Evolutionary conservation across 495 filamentous ascomycete species (phyloP).

Genomic region (Xanthoparmelia taractica): DNA sequence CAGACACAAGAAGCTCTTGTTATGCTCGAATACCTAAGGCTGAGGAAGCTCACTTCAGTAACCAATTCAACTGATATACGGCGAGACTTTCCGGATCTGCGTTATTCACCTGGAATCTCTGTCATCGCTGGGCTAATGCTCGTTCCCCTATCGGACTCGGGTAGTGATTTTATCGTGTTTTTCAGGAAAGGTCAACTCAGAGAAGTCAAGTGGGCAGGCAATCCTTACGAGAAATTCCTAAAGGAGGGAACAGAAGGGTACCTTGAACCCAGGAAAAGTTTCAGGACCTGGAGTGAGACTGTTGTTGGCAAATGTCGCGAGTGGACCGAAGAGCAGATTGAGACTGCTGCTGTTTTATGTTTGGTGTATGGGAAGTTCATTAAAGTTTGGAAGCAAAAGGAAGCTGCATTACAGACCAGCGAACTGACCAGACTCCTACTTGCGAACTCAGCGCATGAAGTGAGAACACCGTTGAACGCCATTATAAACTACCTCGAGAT

Average conservation of each 20-base stretch:
- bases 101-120: conserved; percentile 71
- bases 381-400: conserved; percentile 89
- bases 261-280: conserved; percentile 69
- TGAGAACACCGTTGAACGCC: conserved; percentile 87
- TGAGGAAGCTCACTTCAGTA: conserved; percentile 70
- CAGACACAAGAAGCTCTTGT: conserved; percentile 79
- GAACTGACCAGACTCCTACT: conserved; percentile 73
- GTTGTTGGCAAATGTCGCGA: conserved; percentile 69
- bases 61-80: conserved; percentile 68
- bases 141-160: conserved; percentile 70
- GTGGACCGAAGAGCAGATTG: conserved; percentile 53
- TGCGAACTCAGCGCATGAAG: conserved; percentile 91
- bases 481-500: conserved; percentile 97
- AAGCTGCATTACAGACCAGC: conserved; percentile 74
- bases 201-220: conserved; percentile 88
- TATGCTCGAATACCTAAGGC: conserved; percentile 75
- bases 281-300: conserved; percentile 67
- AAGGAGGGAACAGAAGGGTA: conserved; percentile 60
- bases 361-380: conserved; percentile 88
- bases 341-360: conserved; percentile 83
- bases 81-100: conserved; percentile 75
- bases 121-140: conserved; percentile 75
- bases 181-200: conserved; percentile 72
- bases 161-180: conserved; percentile 84
- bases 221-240: conserved; percentile 76